Conservation (phyloP, 129 eudicot genomes). For the Tagetes patula region DNA sequence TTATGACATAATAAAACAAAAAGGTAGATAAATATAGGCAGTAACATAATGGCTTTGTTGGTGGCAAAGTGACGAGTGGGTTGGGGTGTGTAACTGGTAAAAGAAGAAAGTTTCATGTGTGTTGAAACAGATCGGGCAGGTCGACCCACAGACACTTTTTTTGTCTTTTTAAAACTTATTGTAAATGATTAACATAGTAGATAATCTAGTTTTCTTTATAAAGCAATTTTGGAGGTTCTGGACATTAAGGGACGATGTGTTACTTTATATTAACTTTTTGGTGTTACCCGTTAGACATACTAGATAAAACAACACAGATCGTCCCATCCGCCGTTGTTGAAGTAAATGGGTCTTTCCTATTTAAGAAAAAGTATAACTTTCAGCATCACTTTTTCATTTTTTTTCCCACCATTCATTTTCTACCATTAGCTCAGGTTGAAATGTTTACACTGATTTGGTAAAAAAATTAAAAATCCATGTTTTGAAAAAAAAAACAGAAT, state of each 20-base stretch:
- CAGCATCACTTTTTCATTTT: too few species aligned
- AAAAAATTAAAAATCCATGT: neutral
- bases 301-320: neutral
- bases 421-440: neutral
- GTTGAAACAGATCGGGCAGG: neutral
- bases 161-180: neutral
- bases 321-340: neutral
- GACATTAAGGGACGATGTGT: neutral
- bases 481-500: too few species aligned
- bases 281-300: neutral
- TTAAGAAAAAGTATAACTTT: too few species aligned
- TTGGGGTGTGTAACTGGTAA: neutral
- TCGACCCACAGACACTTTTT: neutral
- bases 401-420: neutral
- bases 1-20: constrained; percentile 15
- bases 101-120: neutral
- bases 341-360: neutral
- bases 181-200: neutral
- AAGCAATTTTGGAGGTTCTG: neutral
- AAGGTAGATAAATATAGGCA: constrained; percentile 19
- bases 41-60: neutral
- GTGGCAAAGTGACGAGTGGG: neutral
- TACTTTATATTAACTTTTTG: neutral
- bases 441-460: neutral
- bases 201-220: neutral